Conservation (phyloP, 768 basidiomycete species). For the Mycena amicta region DNA sequence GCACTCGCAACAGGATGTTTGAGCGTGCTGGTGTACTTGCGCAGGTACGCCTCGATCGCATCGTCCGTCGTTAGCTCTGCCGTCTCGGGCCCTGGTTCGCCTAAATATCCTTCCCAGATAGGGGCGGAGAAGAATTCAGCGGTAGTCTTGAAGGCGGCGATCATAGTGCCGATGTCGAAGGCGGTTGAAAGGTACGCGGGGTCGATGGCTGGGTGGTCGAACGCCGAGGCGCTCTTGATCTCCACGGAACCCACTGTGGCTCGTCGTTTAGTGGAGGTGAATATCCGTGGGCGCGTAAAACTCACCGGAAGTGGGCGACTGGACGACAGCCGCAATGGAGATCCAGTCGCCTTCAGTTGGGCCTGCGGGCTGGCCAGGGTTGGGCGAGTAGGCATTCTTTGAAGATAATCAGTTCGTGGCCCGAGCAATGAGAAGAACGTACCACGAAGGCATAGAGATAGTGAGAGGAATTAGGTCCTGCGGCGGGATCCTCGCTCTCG, state of each 20-base stretch:
- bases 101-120: conserved; percentile 7
- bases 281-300: neutral
- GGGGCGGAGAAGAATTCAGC: conserved; percentile 7
- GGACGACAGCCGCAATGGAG: conserved; percentile 5
- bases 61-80: conserved; percentile 7
- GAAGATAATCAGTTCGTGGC: neutral
- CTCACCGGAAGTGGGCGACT: conserved; percentile 7
- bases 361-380: neutral
- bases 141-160: conserved; percentile 3
- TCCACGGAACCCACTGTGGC: conserved; percentile 6
- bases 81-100: neutral
- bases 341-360: conserved; percentile 16
- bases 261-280: neutral
- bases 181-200: conserved; percentile 10
- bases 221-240: conserved; percentile 5
- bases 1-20: conserved; percentile 12
- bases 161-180: conserved; percentile 11
- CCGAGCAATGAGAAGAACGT: neutral
- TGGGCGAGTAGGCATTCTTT: conserved; percentile 8
- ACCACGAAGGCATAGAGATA: conserved; percentile 11
- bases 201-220: conserved; percentile 14
- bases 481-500: conserved; percentile 6
- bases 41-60: conserved; percentile 10
- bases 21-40: neutral
- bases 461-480: conserved; percentile 10